Conservation (phyloP, 2,329 filamentous ascomycete genomes). For the Penicillium sp. region DNA sequence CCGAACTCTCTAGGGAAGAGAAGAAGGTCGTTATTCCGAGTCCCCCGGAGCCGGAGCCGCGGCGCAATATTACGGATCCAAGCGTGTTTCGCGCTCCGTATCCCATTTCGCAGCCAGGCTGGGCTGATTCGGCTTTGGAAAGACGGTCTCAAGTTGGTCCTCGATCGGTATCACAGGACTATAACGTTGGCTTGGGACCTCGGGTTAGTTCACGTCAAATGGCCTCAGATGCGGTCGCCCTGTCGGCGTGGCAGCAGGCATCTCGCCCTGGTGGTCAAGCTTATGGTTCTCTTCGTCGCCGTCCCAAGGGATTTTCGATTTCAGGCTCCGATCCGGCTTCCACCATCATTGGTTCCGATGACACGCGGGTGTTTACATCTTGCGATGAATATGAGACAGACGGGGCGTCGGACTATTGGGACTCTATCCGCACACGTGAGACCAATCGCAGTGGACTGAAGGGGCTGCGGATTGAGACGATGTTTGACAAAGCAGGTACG, state of each 20-base stretch:
- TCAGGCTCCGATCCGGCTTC: slow-evolving; percentile 60
- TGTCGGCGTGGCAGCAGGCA: slow-evolving; percentile 30
- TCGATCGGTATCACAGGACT: slow-evolving; percentile 30
- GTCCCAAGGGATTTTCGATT: slow-evolving; percentile 55
- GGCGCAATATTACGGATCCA: slow-evolving; percentile 45
- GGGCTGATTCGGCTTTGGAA: slow-evolving; percentile 16
- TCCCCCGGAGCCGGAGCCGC: slow-evolving; percentile 28
- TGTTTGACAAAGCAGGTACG: slow-evolving; percentile 57
- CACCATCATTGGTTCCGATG: slow-evolving; percentile 61
- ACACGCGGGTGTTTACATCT: slow-evolving; percentile 57
- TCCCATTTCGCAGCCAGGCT: slow-evolving; percentile 31
- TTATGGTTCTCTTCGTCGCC: slow-evolving; percentile 35
- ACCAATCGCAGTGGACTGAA: slow-evolving; percentile 55
- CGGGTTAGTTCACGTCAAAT: slow-evolving; percentile 22
- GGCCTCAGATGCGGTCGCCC: slow-evolving; percentile 30
- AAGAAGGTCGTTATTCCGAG: slow-evolving; percentile 21
- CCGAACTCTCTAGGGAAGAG: slow-evolving; percentile 29
- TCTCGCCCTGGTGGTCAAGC: slow-evolving; percentile 21
- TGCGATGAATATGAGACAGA: slow-evolving; percentile 63
- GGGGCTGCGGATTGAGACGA: slow-evolving; percentile 61
- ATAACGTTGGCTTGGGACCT: slow-evolving; percentile 23
- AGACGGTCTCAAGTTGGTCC: slow-evolving; percentile 16
- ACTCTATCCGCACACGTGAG: slow-evolving; percentile 61
- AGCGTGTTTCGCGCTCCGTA: slow-evolving; percentile 38
- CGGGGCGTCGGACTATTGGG: slow-evolving; percentile 62